Evolutionary conservation across 2,329 filamentous ascomycete species (phyloP).

Genomic region (Chrysosporium keratinophilum): DNA sequence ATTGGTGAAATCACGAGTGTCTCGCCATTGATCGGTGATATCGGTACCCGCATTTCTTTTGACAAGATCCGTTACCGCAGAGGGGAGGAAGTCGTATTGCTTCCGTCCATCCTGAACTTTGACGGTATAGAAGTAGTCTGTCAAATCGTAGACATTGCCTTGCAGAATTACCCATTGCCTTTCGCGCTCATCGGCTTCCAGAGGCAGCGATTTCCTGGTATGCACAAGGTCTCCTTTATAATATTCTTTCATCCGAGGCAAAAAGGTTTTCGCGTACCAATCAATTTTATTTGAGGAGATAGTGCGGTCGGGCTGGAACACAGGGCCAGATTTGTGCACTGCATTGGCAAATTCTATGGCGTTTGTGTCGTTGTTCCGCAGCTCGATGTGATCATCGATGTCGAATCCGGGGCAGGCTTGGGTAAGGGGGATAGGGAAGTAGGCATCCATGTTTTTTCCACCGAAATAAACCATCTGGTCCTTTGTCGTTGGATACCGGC

Average conservation of each 20-base stretch:
- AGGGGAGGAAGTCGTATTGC: slow-evolving; percentile 62
- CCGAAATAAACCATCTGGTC: slow-evolving; percentile 63
- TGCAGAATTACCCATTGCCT: slow-evolving; percentile 74
- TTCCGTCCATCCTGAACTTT: slow-evolving; percentile 45
- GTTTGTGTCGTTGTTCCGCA: slow-evolving; percentile 52
- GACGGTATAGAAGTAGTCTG: slow-evolving; percentile 77
- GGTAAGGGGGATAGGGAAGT: slow-evolving; percentile 70
- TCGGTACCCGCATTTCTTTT: slow-evolving; percentile 68
- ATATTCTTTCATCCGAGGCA: slow-evolving; percentile 70
- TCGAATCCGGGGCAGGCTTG: slow-evolving; percentile 66
- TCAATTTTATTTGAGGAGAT: slow-evolving; percentile 51
- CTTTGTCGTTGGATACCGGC: slow-evolving; percentile 29
- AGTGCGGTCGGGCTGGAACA: slow-evolving; percentile 44
- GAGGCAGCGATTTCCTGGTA: slow-evolving; percentile 48
- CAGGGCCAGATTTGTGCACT: slow-evolving; percentile 60
- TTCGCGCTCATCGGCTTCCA: slow-evolving; percentile 55
- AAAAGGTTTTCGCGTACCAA: slow-evolving; percentile 70
- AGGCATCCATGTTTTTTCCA: slow-evolving; percentile 69
- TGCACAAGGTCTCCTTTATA: slow-evolving; percentile 81
- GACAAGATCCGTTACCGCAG: slow-evolving; percentile 56
- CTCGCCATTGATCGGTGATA: slow-evolving; percentile 57
- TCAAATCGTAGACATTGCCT: slow-evolving; percentile 73
- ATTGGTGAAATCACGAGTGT: slow-evolving; percentile 45
- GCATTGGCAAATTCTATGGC: slow-evolving; percentile 49
- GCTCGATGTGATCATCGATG: slow-evolving; percentile 41